Conservation (phyloP, 176 grass and related monocot genomes). For the Lolium perenne region DNA sequence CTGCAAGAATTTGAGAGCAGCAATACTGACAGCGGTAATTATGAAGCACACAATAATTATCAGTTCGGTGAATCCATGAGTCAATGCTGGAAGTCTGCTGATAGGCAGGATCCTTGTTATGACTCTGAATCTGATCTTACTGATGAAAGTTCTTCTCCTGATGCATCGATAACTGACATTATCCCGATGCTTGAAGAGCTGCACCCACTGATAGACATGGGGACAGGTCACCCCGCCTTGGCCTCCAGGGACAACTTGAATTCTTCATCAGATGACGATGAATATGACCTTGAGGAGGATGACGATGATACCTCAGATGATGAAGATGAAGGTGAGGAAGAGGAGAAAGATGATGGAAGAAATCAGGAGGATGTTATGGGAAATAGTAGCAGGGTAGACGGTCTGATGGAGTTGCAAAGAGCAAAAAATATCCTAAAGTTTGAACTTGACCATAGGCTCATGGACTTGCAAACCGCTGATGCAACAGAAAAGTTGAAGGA, state of each 20-base stretch:
- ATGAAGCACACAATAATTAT: conserved; percentile 25
- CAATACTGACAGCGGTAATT: neutral
- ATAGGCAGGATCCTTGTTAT: conserved; percentile 40
- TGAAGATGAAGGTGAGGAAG: conserved; percentile 44
- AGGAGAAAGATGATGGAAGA: conserved; percentile 42
- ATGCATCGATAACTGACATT: conserved; percentile 75
- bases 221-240: conserved; percentile 31
- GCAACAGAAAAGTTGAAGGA: conserved; percentile 50
- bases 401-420: conserved; percentile 49
- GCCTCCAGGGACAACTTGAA: conserved; percentile 34
- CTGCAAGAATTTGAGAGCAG: conserved; percentile 1
- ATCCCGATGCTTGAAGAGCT: conserved; percentile 78
- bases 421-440: conserved; percentile 60
- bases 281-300: conserved; percentile 43
- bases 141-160: conserved; percentile 69
- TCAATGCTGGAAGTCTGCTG: conserved; percentile 57
- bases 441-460: conserved; percentile 63
- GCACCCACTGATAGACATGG: conserved; percentile 48
- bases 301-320: conserved; percentile 34
- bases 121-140: conserved; percentile 54
- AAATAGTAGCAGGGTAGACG: conserved; percentile 39
- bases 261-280: conserved; percentile 47
- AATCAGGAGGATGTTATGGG: conserved; percentile 35
- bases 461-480: conserved; percentile 60
- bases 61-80: conserved; percentile 57